Conservation (phyloP, 2,329 filamentous ascomycete genomes). For the Aspergillus brunneoviolaceus region DNA sequence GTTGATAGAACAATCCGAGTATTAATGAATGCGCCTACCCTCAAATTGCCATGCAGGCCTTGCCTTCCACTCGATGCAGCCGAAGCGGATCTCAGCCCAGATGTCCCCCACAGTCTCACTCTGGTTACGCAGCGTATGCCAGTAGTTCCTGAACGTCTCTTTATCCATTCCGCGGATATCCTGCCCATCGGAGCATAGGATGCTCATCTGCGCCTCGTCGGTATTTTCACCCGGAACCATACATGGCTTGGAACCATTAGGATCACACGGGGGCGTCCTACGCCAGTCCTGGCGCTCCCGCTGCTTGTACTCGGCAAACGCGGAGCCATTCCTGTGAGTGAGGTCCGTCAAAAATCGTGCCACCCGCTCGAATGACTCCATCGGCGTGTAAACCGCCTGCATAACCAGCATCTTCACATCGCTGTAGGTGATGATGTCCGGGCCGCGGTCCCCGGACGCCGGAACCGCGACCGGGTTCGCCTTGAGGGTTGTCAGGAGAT, state of each 20-base stretch:
- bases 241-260: not conserved
- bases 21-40: not conserved
- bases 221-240: not conserved
- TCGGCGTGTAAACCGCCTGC: not conserved
- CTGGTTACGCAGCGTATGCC: constrained; percentile 2
- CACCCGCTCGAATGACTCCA: not conserved
- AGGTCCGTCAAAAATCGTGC: not conserved
- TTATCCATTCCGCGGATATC: not conserved
- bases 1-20: not conserved
- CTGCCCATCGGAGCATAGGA: constrained; percentile 1
- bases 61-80: not conserved
- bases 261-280: not conserved
- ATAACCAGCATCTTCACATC: not conserved
- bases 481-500: not conserved
- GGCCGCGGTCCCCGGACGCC: not conserved
- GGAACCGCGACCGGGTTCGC: not conserved
- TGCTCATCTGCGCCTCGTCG: not conserved
- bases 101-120: constrained; percentile 1
- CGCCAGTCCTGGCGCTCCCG: not conserved
- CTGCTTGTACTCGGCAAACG: not conserved
- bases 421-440: constrained; percentile 7
- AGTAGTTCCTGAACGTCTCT: constrained; percentile 1
- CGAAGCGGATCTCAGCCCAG: constrained; percentile 1
- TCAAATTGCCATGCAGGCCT: not conserved
- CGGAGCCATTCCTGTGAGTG: not conserved